phyloP scores from a whole-genome alignment of 106 monocot genomes.

The Hemerocallis citrina region DNA sequence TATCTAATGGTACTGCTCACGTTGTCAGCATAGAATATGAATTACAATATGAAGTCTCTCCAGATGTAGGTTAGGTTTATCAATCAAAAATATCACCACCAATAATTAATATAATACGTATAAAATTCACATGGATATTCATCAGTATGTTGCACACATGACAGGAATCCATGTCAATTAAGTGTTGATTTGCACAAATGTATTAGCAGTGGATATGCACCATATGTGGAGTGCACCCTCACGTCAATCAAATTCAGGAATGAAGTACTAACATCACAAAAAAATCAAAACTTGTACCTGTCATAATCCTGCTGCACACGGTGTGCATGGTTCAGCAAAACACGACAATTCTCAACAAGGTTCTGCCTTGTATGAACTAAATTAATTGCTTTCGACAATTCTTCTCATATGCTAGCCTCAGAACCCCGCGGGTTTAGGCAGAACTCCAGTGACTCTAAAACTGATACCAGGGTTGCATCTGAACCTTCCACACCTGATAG shows the following conservation, averaged over 20 bases:
- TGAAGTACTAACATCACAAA: slow-evolving; percentile 1
- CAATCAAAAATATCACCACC: not conserved
- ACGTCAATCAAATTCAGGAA: not conserved
- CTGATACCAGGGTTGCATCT: slow-evolving; percentile 69
- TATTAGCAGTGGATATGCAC: not conserved
- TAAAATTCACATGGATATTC: not conserved
- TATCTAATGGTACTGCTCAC: not conserved
- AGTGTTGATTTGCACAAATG: not conserved
- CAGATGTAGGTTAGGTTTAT: not conserved
- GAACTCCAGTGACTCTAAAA: slow-evolving; percentile 76
- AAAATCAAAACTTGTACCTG: slow-evolving; percentile 45
- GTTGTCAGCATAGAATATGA: not conserved
- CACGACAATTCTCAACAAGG: slow-evolving; percentile 80
- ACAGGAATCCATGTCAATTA: not conserved
- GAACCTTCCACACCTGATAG: slow-evolving; percentile 40
- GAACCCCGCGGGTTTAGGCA: slow-evolving; percentile 82
- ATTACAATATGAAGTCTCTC: not conserved
- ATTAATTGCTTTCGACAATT: slow-evolving; percentile 80
- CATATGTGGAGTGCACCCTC: not conserved
- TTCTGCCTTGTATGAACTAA: slow-evolving; percentile 52
- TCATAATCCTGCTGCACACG: slow-evolving; percentile 77
- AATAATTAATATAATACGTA: not conserved
- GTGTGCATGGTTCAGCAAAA: slow-evolving; percentile 75
- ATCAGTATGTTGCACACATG: not conserved
- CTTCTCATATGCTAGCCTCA: slow-evolving; percentile 87